phyloP scores from a whole-genome alignment of 1,284 basidiomycete genomes.

The Cronartium ribicola region DNA sequence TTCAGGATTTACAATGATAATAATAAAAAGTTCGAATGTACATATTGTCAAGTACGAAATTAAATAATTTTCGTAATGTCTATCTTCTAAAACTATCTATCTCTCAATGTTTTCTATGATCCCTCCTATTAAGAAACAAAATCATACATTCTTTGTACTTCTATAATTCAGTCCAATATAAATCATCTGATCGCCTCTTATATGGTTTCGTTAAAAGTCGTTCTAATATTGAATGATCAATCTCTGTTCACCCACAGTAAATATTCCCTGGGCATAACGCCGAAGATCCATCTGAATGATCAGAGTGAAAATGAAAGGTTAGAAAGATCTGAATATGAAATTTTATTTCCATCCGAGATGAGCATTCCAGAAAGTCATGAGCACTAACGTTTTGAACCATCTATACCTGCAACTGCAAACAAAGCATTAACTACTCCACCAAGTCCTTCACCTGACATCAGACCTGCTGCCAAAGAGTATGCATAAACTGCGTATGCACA shows the following conservation, averaged over 20 bases:
- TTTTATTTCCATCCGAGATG: not conserved
- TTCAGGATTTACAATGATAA: no score
- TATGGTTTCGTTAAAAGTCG: no score
- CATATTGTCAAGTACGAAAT: no score
- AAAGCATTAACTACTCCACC: conserved; percentile 64
- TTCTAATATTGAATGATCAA: no score
- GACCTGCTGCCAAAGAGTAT: conserved; percentile 61
- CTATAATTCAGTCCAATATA: no score
- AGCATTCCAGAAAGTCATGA: not conserved
- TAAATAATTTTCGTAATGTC: no score
- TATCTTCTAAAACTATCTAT: no score
- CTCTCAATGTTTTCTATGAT: no score
- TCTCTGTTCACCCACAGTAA: conserved; percentile 14
- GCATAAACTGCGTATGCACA: conserved; percentile 56
- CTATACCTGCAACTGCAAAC: conserved; percentile 47
- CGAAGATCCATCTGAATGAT: conserved; percentile 9
- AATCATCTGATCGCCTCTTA: no score
- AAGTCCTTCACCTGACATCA: conserved; percentile 66
- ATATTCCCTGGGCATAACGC: conserved; percentile 1
- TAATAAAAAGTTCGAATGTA: no score
- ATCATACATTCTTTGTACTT: no score
- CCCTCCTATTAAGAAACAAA: no score
- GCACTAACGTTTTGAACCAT: conserved; percentile 20
- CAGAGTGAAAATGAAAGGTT: not conserved
- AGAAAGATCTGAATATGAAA: not conserved